Base-by-base conservation (phyloP, 352 stramenopile genomes). In the Globisporangium splendens region DNA sequence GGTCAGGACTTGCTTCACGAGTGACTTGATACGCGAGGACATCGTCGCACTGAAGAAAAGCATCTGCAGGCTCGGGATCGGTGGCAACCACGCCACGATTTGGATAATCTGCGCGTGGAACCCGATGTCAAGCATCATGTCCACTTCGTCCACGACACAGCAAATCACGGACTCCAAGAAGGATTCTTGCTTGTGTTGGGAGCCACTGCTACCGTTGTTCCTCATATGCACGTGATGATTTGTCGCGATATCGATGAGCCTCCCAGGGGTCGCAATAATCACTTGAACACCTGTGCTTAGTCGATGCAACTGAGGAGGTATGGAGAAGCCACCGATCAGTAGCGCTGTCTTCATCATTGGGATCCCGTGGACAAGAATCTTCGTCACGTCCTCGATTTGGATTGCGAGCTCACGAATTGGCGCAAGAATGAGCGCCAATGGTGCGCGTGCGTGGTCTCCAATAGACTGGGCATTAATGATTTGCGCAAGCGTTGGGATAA, bases 131-230 rank as follows among this genome's bases (percentile, higher is more conserved):
- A 90, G 59, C 76, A 93, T 88, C 54, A 83, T 69, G 54, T 93
- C 83, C 17, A 90, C 77, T 75, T 93, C 83, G 55, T 93, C 83
- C 31, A 93, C 52, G 1, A 91, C 65, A 49, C 79, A 89, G 15
- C 66, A 76, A 12, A 69, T 69, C n/a, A 82, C 72, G 12, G 70
- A 58, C 12, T 62, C 47, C 17, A 80, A 50, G 69, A 47, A 8
- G 48, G 22, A 8, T 61, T 18, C 18, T 66, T 33, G 2, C 22
- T 33, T 0, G 13, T 39, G 21, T 22, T 38, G 7, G 50, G 48
- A 13, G n/a, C 59, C 18, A 14, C 24, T 17, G 12, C 18, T 21
- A 33, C 28, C 3, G 1, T 17, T 28, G 6, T 13, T 22, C 1
- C 10, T 24, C 8, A 12, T 52, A 13, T 35, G 12, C 3, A 53